Evolutionary conservation across 352 stramenopile genomes (phyloP).

Genomic region (Phytophthora hibernalis): DNA sequence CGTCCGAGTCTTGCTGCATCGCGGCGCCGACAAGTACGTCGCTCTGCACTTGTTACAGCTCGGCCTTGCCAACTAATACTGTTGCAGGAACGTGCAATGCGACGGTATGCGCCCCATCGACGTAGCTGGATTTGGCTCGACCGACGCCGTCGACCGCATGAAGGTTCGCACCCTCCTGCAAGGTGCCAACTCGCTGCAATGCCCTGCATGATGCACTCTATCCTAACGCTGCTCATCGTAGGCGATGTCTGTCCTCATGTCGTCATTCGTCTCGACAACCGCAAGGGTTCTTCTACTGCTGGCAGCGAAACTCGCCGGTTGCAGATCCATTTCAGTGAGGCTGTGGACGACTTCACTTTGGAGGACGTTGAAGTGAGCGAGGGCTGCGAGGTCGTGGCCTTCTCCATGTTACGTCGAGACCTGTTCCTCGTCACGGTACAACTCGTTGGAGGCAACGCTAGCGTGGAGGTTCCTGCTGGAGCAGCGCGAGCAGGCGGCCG

Average conservation of each 20-base stretch:
- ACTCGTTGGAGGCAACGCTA: slow-evolving; percentile 9
- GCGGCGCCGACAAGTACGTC: slow-evolving; percentile 70
- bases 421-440: slow-evolving; percentile 45
- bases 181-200: slow-evolving; percentile 37
- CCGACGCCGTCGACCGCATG: slow-evolving; percentile 63
- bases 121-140: slow-evolving; percentile 53
- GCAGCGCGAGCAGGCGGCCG: slow-evolving; percentile 16
- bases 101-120: slow-evolving; percentile 49
- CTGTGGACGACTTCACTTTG: slow-evolving; percentile 64
- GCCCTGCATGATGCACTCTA: not conserved
- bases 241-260: slow-evolving; percentile 33
- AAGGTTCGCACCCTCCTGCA: slow-evolving; percentile 66
- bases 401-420: slow-evolving; percentile 54
- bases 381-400: slow-evolving; percentile 40
- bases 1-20: slow-evolving; percentile 52
- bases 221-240: slow-evolving; percentile 5
- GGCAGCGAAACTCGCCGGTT: slow-evolving; percentile 26
- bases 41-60: not conserved
- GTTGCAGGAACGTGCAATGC: slow-evolving; percentile 55
- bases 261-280: slow-evolving; percentile 22
- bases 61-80: not conserved
- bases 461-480: slow-evolving; percentile 29
- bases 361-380: slow-evolving; percentile 52
- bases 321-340: slow-evolving; percentile 79
- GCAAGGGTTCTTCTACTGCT: slow-evolving; percentile 11